phyloP scores from a whole-genome alignment of 495 filamentous ascomycete genomes.

The Pseudevernia furfuracea region DNA sequence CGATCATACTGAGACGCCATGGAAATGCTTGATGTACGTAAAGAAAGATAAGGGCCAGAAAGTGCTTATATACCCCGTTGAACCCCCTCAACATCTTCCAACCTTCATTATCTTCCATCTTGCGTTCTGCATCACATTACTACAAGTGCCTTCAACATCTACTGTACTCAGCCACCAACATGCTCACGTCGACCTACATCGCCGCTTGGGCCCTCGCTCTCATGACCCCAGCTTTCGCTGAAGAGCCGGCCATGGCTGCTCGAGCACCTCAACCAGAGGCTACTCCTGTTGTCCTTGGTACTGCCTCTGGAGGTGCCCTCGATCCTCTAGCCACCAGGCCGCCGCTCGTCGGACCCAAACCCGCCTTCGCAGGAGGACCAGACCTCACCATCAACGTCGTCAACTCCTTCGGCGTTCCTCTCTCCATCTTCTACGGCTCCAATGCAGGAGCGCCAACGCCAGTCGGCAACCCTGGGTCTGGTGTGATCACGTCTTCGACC shows the following conservation, averaged over 20 bases:
- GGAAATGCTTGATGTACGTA: not conserved
- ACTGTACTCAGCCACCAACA: not conserved
- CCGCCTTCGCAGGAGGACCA: constrained; percentile 10
- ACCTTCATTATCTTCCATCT: not conserved
- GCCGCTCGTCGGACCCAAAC: not conserved
- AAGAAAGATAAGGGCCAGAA: not conserved
- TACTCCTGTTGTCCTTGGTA: constrained; percentile 11
- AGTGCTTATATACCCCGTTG: not conserved
- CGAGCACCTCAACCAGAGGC: constrained; percentile 4
- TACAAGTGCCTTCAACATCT: not conserved
- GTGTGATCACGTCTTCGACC: constrained; percentile 16
- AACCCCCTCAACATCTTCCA: not conserved
- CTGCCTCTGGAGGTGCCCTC: constrained; percentile 17
- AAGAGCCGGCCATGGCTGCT: not conserved
- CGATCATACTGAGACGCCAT: not conserved
- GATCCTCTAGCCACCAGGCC: constrained; percentile 9
- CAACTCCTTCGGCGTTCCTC: constrained; percentile 14
- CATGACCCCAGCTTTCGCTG: not conserved
- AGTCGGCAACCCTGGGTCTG: constrained; percentile 16
- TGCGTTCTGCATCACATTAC: not conserved
- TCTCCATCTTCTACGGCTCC: constrained; percentile 21
- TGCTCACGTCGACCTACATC: not conserved
- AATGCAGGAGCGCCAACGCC: constrained; percentile 22
- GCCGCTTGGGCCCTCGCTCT: constrained; percentile 4
- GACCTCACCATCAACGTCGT: constrained; percentile 19